Base-by-base conservation (phyloP, 1,284 basidiomycete genomes). In the Cryptococcus jaspeensis region DNA sequence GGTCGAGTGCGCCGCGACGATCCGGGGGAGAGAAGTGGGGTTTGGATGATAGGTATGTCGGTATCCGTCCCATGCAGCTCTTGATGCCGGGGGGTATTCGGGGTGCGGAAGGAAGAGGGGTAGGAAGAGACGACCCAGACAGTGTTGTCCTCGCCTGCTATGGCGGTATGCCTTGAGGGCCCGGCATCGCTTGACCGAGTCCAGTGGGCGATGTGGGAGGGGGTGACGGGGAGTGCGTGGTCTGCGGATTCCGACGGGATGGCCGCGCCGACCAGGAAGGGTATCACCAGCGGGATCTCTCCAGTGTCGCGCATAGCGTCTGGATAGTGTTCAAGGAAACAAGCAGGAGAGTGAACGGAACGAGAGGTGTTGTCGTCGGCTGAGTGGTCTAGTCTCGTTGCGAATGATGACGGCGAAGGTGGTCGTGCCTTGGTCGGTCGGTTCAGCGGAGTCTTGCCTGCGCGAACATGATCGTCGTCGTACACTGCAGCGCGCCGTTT, bases 181-280 rank as follows among this genome's bases (percentile, higher is more conserved):
- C 67, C 63, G 16, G 64, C 46, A n/a, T 15, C 20, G 13, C 16
- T 38, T 1, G 66, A 55, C 0, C 57, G 37, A 2, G 52, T 54
- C 72, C 74, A 76, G 35, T 67, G 58, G 8, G 65, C 70, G 25
- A 75, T 47, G 28, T 70, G 70, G 2, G 66, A 59, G 0, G 73
- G 68, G 4, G 44, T 32, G 5, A 62, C 46, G 0, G 72, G 71
- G n/a, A 76, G 51, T 3, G 53, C 49, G 9, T 52, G 55, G 1
- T 40, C 15, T 28, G 18, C 15, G 8, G 23, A 13, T 38, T 38
- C 16, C 15, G 15, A 37, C 20, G 54, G 44, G 41, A 62, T 42
- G n/a, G 48, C 32, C 7, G 62, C 60, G 44, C 62, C 58, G 1
- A 69, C 55, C 4, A 74, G 63, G 37, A 74, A 60, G 6, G 72